Conservation (phyloP, 177 flowering plant genomes). For the Vitis hybrid region DNA sequence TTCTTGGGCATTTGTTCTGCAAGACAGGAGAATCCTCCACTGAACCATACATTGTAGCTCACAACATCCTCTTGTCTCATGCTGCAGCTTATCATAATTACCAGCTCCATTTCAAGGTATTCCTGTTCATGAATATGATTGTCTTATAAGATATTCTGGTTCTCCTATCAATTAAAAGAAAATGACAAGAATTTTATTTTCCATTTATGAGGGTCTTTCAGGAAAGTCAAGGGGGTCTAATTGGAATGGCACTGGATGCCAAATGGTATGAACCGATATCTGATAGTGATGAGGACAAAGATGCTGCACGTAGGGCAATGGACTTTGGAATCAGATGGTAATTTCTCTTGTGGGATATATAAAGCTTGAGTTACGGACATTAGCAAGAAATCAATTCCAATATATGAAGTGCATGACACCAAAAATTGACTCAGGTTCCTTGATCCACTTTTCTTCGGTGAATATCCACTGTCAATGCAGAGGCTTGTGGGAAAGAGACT, state of each 20-base stretch:
- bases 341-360: neutral
- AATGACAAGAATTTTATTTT: neutral
- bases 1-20: constrained; percentile 58
- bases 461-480: constrained; percentile 80
- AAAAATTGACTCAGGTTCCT: constrained; percentile 67
- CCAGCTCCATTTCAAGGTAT: constrained; percentile 54
- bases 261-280: constrained; percentile 88
- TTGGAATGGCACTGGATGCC: constrained; percentile 78
- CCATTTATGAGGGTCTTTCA: constrained; percentile 16
- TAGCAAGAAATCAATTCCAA: constrained; percentile 5
- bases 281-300: constrained; percentile 58
- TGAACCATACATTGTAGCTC: constrained; percentile 79
- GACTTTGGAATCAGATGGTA: constrained; percentile 90
- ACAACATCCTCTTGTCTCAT: constrained; percentile 71
- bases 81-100: constrained; percentile 54
- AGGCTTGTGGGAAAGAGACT: constrained; percentile 59
- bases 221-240: constrained; percentile 64
- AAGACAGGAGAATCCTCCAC: constrained; percentile 55
- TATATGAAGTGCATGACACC: constrained; percentile 7
- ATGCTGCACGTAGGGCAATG: constrained; percentile 80
- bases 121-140: neutral
- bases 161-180: constrained; percentile 3
- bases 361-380: neutral
- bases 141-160: neutral
- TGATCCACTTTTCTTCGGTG: constrained; percentile 75